Evolutionary conservation across 768 basidiomycete species (phyloP).

Genomic region (Boletus pseudopeckii): DNA sequence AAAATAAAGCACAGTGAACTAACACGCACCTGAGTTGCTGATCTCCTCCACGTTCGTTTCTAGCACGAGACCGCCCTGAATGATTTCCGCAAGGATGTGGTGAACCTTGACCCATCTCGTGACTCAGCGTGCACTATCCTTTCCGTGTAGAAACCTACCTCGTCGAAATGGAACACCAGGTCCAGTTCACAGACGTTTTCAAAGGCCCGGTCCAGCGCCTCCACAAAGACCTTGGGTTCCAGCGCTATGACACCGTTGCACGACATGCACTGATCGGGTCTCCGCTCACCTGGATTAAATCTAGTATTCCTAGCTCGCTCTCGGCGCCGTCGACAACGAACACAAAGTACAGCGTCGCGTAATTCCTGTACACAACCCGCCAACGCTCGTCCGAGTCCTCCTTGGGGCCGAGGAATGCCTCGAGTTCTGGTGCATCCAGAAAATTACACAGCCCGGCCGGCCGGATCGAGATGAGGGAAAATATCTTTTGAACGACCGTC

Average conservation of each 20-base stretch:
- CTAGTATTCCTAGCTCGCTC: conserved; percentile 93
- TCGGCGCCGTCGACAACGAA: conserved; percentile 96
- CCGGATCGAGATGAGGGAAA: conserved; percentile 78
- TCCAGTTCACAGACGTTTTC: conserved; percentile 99
- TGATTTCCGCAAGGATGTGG: conserved; percentile 91
- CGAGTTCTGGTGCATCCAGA: conserved; percentile 87
- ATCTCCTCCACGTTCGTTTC: conserved; percentile 94
- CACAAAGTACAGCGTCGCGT: conserved; percentile 95
- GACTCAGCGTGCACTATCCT: neutral
- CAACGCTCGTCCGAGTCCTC: conserved; percentile 59
- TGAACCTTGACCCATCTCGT: conserved; percentile 55
- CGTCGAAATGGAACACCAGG: conserved; percentile 97
- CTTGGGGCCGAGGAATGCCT: conserved; percentile 59
- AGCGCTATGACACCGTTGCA: neutral
- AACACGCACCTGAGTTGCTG: conserved; percentile 56
- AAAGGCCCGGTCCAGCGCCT: conserved; percentile 91
- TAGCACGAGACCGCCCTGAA: conserved; percentile 93
- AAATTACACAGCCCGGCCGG: conserved; percentile 91
- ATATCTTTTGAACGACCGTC: conserved; percentile 83
- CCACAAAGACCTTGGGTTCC: conserved; percentile 77
- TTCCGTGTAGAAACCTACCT: conserved; percentile 47
- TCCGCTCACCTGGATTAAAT: conserved; percentile 84
- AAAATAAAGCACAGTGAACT: neutral
- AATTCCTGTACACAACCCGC: conserved; percentile 91
- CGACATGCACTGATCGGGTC: neutral